Conservation (phyloP, 805 yeast genomes). For the Wickerhamiella kazuoi region DNA sequence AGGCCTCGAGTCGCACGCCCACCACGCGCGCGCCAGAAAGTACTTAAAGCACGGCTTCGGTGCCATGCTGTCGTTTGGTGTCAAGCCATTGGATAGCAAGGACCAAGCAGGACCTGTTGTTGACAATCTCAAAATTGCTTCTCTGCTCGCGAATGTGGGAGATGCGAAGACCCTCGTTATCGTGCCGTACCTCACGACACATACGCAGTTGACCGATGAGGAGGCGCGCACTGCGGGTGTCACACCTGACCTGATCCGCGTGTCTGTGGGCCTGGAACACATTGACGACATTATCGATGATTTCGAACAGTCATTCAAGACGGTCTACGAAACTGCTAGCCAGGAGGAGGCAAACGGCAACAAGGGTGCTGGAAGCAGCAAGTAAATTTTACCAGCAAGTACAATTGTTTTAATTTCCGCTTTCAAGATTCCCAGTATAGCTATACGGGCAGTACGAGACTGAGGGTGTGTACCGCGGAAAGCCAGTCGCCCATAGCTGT, state of each 20-base stretch:
- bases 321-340: no score
- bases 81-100: slow-evolving; percentile 40
- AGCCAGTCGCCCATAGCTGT: no score
- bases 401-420: no score
- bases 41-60: slow-evolving; percentile 71
- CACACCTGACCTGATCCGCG: slow-evolving; percentile 71
- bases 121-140: slow-evolving; percentile 66
- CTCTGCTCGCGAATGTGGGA: slow-evolving; percentile 93
- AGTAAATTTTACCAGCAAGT: no score
- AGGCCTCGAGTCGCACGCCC: slow-evolving; percentile 63
- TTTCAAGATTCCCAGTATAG: no score
- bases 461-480: no score
- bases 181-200: slow-evolving; percentile 93
- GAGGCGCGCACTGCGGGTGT: slow-evolving; percentile 79
- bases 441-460: no score
- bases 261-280: slow-evolving; percentile 79
- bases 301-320: slow-evolving; percentile 67
- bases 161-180: slow-evolving; percentile 90
- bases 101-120: slow-evolving; percentile 73
- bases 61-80: slow-evolving; percentile 79
- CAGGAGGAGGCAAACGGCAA: no score
- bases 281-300: slow-evolving; percentile 83
- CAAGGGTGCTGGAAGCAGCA: no score
- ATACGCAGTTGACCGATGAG: slow-evolving; percentile 69
- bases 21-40: slow-evolving; percentile 68